Evolutionary conservation across 176 grass and related monocot genomes (phyloP).

Genomic region (Oropetium thomaeum): DNA sequence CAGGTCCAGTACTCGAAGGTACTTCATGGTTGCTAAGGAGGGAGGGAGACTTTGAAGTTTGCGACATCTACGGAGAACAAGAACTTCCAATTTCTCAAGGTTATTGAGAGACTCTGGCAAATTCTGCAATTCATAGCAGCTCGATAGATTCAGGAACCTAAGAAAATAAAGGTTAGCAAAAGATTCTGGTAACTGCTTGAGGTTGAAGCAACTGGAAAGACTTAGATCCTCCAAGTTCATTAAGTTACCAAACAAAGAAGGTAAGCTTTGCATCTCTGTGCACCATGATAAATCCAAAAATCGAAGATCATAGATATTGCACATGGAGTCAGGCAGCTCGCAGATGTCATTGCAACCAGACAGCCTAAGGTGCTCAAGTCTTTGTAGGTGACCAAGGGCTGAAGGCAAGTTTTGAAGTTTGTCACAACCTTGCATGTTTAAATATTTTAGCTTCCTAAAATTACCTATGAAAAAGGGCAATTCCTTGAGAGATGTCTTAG

Average conservation of each 20-base stretch:
- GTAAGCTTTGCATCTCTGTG: slow-evolving; percentile 16
- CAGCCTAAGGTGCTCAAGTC: slow-evolving; percentile 12
- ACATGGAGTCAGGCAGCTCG: not conserved
- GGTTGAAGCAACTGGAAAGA: slow-evolving; percentile 29
- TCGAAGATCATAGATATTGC: slow-evolving; percentile 8
- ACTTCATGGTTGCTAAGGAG: not conserved
- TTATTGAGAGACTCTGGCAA: slow-evolving; percentile 29
- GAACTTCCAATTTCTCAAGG: slow-evolving; percentile 19
- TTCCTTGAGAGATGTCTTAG: slow-evolving; percentile 21
- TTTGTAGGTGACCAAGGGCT: slow-evolving; percentile 12
- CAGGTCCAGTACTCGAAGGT: slow-evolving; percentile 25
- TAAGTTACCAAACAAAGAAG: slow-evolving; percentile 20
- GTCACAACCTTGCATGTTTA: slow-evolving; percentile 34
- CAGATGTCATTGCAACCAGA: not conserved
- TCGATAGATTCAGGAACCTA: slow-evolving; percentile 27
- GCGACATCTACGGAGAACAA: slow-evolving; percentile 21
- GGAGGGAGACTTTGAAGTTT: slow-evolving; percentile 31
- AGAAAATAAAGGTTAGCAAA: slow-evolving; percentile 33
- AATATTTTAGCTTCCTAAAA: slow-evolving; percentile 20
- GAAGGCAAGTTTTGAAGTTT: slow-evolving; percentile 6
- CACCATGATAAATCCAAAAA: slow-evolving; percentile 35
- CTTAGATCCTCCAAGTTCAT: slow-evolving; percentile 25
- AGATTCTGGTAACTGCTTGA: slow-evolving; percentile 38
- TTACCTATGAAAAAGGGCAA: slow-evolving; percentile 6
- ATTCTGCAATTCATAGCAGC: slow-evolving; percentile 23